Conservation (phyloP, 257 asterid species). For the Penstemon davidsonii region DNA sequence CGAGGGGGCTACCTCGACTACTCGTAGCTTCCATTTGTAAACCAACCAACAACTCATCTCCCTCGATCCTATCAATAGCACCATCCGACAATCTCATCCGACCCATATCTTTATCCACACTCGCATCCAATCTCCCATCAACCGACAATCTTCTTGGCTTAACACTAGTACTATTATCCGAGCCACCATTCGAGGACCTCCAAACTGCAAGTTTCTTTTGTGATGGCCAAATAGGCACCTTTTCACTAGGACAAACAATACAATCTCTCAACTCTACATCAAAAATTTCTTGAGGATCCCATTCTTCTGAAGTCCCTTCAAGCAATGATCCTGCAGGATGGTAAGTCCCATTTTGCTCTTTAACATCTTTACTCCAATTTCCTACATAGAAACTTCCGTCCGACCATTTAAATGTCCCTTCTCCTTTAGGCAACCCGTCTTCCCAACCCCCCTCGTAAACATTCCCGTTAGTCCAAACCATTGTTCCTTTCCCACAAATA, state of each 20-base stretch:
- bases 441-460: conserved; percentile 78
- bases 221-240: conserved; percentile 74
- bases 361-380: conserved; percentile 71
- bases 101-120: conserved; percentile 55
- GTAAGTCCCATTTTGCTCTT: conserved; percentile 69
- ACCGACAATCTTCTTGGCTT: conserved; percentile 73
- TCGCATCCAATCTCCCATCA: conserved; percentile 67
- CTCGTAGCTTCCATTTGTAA: neutral
- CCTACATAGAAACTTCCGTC: conserved; percentile 84
- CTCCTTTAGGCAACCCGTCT: conserved; percentile 73
- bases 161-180: conserved; percentile 27
- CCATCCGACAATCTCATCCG: conserved; percentile 65
- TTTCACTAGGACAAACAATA: conserved; percentile 56
- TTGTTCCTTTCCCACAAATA: conserved; percentile 61
- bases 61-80: conserved; percentile 34
- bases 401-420: conserved; percentile 57
- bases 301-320: conserved; percentile 54
- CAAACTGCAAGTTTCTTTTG: conserved; percentile 76
- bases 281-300: conserved; percentile 79
- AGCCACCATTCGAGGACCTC: conserved; percentile 49
- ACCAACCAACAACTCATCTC: conserved; percentile 26
- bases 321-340: conserved; percentile 57
- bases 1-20: conserved; percentile 42
- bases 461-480: conserved; percentile 64
- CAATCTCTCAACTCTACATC: conserved; percentile 58